Evolutionary conservation across 805 yeast genomes (phyloP).

Genomic region (Candida tammaniensis): DNA sequence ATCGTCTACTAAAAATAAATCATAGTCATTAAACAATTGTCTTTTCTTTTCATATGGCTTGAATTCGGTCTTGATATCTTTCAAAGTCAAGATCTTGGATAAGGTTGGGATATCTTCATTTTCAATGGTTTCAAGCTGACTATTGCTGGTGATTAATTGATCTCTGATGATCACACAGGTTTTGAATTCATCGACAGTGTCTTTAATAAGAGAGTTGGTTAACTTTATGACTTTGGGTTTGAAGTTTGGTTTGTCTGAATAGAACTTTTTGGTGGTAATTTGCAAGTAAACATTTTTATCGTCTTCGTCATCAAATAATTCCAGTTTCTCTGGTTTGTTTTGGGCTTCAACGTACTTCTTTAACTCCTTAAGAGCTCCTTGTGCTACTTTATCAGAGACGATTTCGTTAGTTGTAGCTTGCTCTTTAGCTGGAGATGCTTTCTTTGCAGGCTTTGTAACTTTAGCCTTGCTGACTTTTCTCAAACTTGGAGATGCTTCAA

Average conservation of each 20-base stretch:
- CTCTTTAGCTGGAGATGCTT: conserved; percentile 1
- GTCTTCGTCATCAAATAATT: conserved; percentile 50
- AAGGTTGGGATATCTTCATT: conserved; percentile 44
- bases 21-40: conserved; percentile 63
- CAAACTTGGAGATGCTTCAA: conserved; percentile 22
- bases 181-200: conserved; percentile 40
- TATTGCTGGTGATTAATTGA: conserved; percentile 41
- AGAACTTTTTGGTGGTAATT: conserved; percentile 62
- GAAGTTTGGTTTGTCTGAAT: conserved; percentile 55
- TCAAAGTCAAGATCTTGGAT: conserved; percentile 60
- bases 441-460: conserved; percentile 9
- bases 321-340: conserved; percentile 30
- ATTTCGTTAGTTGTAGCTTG: conserved; percentile 1
- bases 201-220: conserved; percentile 42
- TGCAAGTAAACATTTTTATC: conserved; percentile 56
- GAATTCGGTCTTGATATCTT: conserved; percentile 77
- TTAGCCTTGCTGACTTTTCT: conserved; percentile 19
- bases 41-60: conserved; percentile 89
- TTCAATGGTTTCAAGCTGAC: conserved; percentile 46
- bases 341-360: conserved; percentile 49
- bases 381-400: conserved; percentile 21
- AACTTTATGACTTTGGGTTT: conserved; percentile 53
- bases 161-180: conserved; percentile 74
- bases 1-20: conserved; percentile 82
- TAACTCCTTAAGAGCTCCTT: conserved; percentile 64